Evolutionary conservation across 495 filamentous ascomycete species (phyloP), one percentile per base, ranked within the genome.

Genomic region (Lindgomyces ingoldianus): DNA sequence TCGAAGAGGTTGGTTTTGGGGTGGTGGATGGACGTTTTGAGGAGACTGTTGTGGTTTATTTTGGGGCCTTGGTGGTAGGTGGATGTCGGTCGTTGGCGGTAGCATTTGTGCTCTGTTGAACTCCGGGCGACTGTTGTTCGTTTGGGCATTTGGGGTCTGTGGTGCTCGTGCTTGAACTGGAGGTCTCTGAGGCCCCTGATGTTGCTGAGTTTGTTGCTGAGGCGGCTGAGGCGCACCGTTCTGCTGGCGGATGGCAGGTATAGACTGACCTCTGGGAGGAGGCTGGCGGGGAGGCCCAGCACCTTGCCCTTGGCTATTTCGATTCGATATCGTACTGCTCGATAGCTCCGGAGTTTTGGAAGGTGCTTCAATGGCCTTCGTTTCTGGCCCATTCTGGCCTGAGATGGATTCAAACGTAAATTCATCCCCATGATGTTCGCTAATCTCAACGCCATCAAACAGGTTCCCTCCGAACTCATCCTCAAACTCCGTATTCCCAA

Each of bases 401-500:
- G 52, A 4, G 14, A 42, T 21, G 4, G 51, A 51, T 18, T 62
- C 67, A 24, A 64, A 53, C 19, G 60, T 63, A 36, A 62, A 68
- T 16, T 65, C 62, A 22, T 68, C 52, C n/a, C 59, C 57, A 2
- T 57, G 55, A n/a, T 55, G 27, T 27, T 63, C 70, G 21, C 29
- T 29, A 44, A 75, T 71, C 53, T 76, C 75, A 10, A 70, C 68
- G n/a, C 71, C 76, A 27, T 77, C 74, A 27, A 77, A 72, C 1
- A 73, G 47, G 44, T 75, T 79, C 84, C 87, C 89, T 65, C 87
- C 89, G 74, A 90, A 87, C 67, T 92, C 83, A 57, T 87, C 84
- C 61, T 87, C 89, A 54, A 68, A 68, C 6, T 76, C 77, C 0
- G 64, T 65, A 26, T 42, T 58, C 19, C 50, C 41, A n/a, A 69